Conservation (phyloP, 2,329 filamentous ascomycete genomes). For the Aspergillus floridensis region DNA sequence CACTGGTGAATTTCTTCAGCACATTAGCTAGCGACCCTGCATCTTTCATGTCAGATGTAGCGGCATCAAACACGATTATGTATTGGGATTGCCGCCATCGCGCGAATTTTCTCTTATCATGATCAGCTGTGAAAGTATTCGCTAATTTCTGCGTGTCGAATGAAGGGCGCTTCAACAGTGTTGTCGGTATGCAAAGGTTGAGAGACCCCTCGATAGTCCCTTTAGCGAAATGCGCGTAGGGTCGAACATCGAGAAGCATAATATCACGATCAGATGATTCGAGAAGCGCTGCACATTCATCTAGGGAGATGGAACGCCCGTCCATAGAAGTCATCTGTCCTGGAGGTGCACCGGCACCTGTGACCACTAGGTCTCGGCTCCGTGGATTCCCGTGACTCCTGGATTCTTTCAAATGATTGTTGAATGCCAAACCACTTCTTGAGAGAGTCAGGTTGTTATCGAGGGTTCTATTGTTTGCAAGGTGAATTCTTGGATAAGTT, state of each 20-base stretch:
- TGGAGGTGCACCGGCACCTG: not conserved
- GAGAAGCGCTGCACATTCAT: constrained; percentile 53
- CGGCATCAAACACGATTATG: constrained; percentile 84
- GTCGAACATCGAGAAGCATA: constrained; percentile 79
- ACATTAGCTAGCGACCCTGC: constrained; percentile 78
- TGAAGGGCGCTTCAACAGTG: constrained; percentile 81
- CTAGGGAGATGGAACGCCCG: constrained; percentile 36
- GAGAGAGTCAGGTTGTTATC: constrained; percentile 73
- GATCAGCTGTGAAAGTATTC: constrained; percentile 74
- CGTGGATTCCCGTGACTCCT: constrained; percentile 19
- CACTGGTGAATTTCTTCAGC: constrained; percentile 84
- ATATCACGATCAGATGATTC: constrained; percentile 52
- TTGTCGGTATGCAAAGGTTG: constrained; percentile 93
- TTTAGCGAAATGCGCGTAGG: constrained; percentile 75
- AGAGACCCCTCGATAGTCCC: constrained; percentile 76
- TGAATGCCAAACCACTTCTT: constrained; percentile 35
- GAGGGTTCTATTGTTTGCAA: constrained; percentile 68
- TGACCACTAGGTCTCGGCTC: constrained; percentile 11
- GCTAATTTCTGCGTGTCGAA: constrained; percentile 86
- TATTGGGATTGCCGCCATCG: constrained; percentile 70
- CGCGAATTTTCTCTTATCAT: constrained; percentile 69
- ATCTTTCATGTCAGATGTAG: constrained; percentile 75
- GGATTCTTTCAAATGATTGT: constrained; percentile 21
- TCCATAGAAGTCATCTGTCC: constrained; percentile 33
- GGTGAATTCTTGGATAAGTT: constrained; percentile 41